A percentile compares a stretch with the other conserved stretches of the same genome.
These are phyloP conservation scores for Mycena galopus DNA, from an alignment of 768 basidiomycete species.

Conservation along the genomic window DNA sequence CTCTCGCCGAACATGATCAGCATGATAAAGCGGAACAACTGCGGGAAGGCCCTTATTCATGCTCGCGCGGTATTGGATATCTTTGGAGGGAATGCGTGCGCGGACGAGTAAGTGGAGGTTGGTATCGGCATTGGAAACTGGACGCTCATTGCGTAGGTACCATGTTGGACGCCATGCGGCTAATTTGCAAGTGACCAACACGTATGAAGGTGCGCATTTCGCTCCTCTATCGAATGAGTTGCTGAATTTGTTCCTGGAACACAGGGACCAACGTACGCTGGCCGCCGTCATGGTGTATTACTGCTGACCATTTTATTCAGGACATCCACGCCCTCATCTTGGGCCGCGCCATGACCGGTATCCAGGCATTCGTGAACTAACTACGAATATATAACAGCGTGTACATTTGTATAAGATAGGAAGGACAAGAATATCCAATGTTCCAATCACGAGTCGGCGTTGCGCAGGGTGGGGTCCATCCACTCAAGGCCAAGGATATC, in stretches of 20 bases:
- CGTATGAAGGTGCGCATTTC: constrained; percentile 81
- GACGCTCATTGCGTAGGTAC: constrained; percentile 64
- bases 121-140: background rate
- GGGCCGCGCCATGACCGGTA: constrained; percentile 92
- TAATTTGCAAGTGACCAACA: constrained; percentile 96
- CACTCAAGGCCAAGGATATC: constrained; percentile 76
- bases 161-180: constrained; percentile 95
- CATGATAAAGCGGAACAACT: constrained; percentile 95
- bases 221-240: background rate
- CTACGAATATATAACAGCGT: background rate
- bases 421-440: constrained; percentile 2
- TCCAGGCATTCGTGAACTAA: constrained; percentile 85
- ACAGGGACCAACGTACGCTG: constrained; percentile 71
- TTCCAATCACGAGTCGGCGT: constrained; percentile 62
- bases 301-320: constrained; percentile 52
- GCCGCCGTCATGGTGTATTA: background rate
- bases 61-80: constrained; percentile 87
- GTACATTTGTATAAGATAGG: background rate
- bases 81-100: constrained; percentile 92
- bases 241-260: constrained; percentile 5
- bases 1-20: constrained; percentile 94
- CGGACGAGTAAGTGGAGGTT: constrained; percentile 81
- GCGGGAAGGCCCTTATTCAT: constrained; percentile 91
- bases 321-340: constrained; percentile 94
- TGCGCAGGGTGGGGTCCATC: constrained; percentile 78